Percentiles rank a stretch among this genome's conserved stretches.
These are phyloP conservation scores for Tricholoma matsutake DNA, from an alignment of 768 basidiomycete species.

Conservation along the genomic window DNA sequence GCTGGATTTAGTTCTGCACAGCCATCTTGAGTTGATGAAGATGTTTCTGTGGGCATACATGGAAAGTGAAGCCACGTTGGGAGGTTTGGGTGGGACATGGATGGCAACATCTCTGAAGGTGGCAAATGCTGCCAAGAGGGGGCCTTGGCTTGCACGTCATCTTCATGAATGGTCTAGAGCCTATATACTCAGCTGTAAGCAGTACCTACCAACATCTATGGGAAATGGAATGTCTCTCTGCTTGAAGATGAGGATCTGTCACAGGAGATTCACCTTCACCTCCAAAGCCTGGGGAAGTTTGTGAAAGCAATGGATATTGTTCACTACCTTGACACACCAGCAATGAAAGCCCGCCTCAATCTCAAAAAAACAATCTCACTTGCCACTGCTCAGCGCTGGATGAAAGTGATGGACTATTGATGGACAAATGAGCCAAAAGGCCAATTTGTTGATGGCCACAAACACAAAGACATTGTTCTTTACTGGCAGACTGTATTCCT, in stretches of 20 bases:
- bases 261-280: background rate
- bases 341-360: background rate
- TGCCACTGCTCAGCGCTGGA: background rate
- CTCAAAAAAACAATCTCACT: background rate
- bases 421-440: background rate
- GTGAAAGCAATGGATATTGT: background rate
- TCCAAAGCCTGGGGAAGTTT: background rate
- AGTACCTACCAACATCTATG: background rate
- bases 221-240: background rate
- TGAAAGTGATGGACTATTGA: background rate
- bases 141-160: no score
- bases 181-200: no score
- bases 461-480: background rate
- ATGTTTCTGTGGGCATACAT: background rate
- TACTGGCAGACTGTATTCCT: background rate
- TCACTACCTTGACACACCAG: background rate
- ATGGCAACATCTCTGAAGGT: background rate
- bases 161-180: no score
- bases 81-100: no score
- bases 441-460: background rate
- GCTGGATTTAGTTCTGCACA: background rate
- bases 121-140: no score
- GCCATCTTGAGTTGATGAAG: background rate
- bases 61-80: no score
- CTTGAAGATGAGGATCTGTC: background rate